Conservation (phyloP, 768 basidiomycete genomes). For the Calvatia gigantea region DNA sequence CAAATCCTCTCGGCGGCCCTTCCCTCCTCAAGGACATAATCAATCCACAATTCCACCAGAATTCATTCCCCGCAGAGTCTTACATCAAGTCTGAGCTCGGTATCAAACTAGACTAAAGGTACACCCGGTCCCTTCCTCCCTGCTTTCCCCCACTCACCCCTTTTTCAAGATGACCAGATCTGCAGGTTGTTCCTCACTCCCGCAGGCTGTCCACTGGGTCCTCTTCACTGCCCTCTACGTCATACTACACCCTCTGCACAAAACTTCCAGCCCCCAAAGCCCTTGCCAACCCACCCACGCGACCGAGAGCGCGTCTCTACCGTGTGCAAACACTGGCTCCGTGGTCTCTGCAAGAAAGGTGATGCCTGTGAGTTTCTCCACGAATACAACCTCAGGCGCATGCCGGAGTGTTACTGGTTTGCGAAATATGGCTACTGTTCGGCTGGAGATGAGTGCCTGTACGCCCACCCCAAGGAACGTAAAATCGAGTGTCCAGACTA, state of each 20-base stretch:
- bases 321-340: conserved; percentile 98
- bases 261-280: conserved; percentile 89
- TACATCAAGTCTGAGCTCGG: conserved; percentile 81
- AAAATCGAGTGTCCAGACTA: conserved; percentile 94
- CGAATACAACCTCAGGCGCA: conserved; percentile 95
- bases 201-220: conserved; percentile 85
- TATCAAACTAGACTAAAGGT: conserved; percentile 93
- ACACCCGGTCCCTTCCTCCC: conserved; percentile 15
- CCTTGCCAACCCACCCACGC: conserved; percentile 77
- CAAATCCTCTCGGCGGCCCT: conserved; percentile 53
- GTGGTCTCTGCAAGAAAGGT: conserved; percentile 97
- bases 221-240: conserved; percentile 87
- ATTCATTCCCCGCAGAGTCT: conserved; percentile 77
- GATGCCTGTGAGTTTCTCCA: conserved; percentile 98
- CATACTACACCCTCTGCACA: conserved; percentile 85
- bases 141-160: background rate
- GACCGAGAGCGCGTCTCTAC: conserved; percentile 83
- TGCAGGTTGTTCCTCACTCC: conserved; percentile 81
- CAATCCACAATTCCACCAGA: conserved; percentile 91
- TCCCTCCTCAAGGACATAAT: conserved; percentile 67
- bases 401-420: conserved; percentile 99
- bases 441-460: conserved; percentile 95
- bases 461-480: conserved; percentile 91
- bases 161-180: conserved; percentile 80
- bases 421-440: conserved; percentile 98